Conservation (phyloP, 305 asterid genomes). For the Fraxinus sp. region DNA sequence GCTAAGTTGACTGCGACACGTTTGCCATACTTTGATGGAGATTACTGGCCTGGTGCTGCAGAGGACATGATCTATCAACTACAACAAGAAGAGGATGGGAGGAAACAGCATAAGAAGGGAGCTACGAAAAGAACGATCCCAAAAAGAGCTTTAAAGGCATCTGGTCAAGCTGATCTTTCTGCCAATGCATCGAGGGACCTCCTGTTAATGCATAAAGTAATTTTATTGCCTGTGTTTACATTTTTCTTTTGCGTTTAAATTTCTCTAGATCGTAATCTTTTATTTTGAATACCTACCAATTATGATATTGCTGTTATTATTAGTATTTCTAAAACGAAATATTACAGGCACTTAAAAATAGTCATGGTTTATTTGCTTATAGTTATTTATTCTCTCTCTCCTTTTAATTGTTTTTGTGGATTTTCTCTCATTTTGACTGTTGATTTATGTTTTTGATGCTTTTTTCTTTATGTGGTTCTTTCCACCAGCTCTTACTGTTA, state of each 20-base stretch:
- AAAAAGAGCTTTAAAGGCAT: conserved; percentile 86
- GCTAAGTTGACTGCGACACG: conserved; percentile 96
- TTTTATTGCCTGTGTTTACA: conserved; percentile 11
- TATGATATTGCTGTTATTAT: neutral
- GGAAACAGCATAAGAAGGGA: conserved; percentile 80
- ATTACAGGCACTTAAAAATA: neutral
- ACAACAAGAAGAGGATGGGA: conserved; percentile 95
- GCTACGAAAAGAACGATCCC: conserved; percentile 63
- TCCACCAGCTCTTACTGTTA: neutral
- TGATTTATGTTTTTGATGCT: conserved; percentile 5
- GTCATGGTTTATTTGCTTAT: neutral
- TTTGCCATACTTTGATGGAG: conserved; percentile 97
- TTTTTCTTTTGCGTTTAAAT: conserved; percentile 10
- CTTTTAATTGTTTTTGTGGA: neutral
- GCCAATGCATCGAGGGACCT: conserved; percentile 87
- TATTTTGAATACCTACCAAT: conserved; percentile 8
- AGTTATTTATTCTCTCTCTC: neutral
- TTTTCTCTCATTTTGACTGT: neutral
- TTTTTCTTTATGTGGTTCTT: neutral
- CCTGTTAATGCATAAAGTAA: conserved; percentile 91
- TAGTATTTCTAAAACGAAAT: conserved; percentile 2
- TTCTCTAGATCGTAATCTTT: neutral
- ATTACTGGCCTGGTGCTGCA: conserved; percentile 99
- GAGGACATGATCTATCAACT: conserved; percentile 90
- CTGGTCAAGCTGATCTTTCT: conserved; percentile 90